Base-by-base conservation (phyloP, 768 basidiomycete genomes). In the Auricularia sp. region DNA sequence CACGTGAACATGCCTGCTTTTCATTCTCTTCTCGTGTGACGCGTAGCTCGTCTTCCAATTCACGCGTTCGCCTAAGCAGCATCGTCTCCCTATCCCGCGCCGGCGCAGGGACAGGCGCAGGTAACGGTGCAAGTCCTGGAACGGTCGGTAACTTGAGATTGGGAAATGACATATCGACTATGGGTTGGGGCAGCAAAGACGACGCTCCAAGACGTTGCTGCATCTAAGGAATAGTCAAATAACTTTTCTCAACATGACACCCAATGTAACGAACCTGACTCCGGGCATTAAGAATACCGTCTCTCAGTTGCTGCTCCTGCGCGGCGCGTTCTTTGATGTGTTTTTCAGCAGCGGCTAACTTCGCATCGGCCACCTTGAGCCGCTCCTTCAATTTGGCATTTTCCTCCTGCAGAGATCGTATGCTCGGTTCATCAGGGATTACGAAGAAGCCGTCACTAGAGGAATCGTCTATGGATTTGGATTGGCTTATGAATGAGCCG, bases 31-130 rank as follows among this genome's bases (percentile, higher is more conserved):
- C 75, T 60, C 84, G 81, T 63, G 87, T 72, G 18, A 72, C 67
- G 64, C 87, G 81, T 18, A 88, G 74, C 66, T 93, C 91, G 58
- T 91, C 91, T 70, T 93, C 92, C 2, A 92, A 80, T 70, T 93
- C 91, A 67, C 89, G 85, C 61, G 83, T 78, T 39, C 78, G 76
- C 43, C 80, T 76, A 59, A 77, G 64, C n/a, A 80, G 73, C 65
- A 79, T 80, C 18, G 75, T 71, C 64, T 91, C 83, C 64, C 87
- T 82, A 33, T 77, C 76, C 36, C 83, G 80, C 34, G 77, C 80
- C 65, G 83, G 74, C 29, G 82, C 76, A 64, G 83, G 75, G 66
- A 84, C 75, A 18, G 81, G 77, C 39, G 82, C 71, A 47, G 83
- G 71, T 21, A 76, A 70, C 4, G 78, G 72, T 4, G 84, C 79